Conservation (phyloP, 2,329 filamentous ascomycete genomes). For the Epichloe bromicola region DNA sequence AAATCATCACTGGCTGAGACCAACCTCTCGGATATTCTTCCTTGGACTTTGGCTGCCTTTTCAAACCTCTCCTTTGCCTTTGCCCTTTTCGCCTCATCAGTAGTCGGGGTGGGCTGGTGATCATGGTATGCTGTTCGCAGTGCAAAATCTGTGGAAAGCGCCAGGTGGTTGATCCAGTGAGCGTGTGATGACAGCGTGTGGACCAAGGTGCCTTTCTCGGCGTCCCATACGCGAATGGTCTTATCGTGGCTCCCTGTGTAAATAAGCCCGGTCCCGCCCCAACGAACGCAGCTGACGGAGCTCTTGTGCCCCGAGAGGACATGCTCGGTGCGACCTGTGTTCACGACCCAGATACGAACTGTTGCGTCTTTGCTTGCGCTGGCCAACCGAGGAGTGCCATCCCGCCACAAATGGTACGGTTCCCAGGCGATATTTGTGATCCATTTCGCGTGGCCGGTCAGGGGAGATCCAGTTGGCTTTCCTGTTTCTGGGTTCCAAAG, state of each 20-base stretch:
- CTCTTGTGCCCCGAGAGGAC: conserved; percentile 81
- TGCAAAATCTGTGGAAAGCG: conserved; percentile 84
- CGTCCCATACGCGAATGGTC: conserved; percentile 83
- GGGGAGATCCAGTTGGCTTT: conserved; percentile 47
- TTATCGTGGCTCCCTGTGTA: conserved; percentile 86
- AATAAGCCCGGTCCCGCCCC: conserved; percentile 80
- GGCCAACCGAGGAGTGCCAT: conserved; percentile 65
- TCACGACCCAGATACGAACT: conserved; percentile 73
- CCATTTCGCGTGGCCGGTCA: conserved; percentile 84
- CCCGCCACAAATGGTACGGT: conserved; percentile 71
- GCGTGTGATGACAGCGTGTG: conserved; percentile 73
- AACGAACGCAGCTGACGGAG: conserved; percentile 79
- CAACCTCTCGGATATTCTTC: conserved; percentile 67
- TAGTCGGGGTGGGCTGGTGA: conserved; percentile 56
- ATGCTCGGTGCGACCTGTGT: conserved; percentile 65
- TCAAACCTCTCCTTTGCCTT: conserved; percentile 77
- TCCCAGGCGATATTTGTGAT: conserved; percentile 85
- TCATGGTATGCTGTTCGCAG: conserved; percentile 79
- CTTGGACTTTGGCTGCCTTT: conserved; percentile 65
- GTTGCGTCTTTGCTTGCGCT: conserved; percentile 86
- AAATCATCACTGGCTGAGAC: conserved; percentile 92
- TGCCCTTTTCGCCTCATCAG: conserved; percentile 54
- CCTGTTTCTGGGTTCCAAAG: conserved; percentile 82
- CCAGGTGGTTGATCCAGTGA: conserved; percentile 92
- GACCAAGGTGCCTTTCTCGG: conserved; percentile 62